phyloP scores from a whole-genome alignment of 2,329 filamentous ascomycete genomes.

The Penicillium nordicum region DNA sequence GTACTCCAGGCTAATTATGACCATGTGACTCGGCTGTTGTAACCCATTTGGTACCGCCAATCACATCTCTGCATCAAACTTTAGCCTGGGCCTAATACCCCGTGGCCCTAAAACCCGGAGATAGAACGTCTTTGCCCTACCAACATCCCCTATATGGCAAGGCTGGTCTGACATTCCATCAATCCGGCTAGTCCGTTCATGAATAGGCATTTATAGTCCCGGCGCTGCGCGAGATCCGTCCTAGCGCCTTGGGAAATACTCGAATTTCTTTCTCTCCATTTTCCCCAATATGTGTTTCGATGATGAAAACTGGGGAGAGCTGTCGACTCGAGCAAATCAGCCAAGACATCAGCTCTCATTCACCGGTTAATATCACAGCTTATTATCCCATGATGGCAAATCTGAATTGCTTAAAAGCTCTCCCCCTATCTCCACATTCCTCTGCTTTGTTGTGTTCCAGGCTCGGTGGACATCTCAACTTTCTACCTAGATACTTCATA shows the following conservation, averaged over 20 bases:
- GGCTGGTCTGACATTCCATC: neutral
- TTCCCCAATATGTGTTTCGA: neutral
- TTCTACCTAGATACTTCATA: neutral
- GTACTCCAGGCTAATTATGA: neutral
- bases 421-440: neutral
- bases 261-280: neutral
- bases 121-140: neutral
- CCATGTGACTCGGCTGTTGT: neutral
- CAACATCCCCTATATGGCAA: neutral
- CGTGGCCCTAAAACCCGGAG: neutral
- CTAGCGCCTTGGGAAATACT: neutral
- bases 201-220: neutral
- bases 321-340: neutral
- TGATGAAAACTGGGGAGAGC: neutral
- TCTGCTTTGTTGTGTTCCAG: neutral
- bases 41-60: neutral
- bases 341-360: constrained; percentile 1
- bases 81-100: neutral
- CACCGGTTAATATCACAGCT: constrained; percentile 5
- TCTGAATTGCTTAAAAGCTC: constrained; percentile 9
- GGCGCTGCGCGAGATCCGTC: neutral
- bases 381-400: neutral
- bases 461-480: neutral
- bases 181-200: neutral
- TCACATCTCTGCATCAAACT: neutral